These are phyloP conservation scores for Gomphus sp. DNA, from an alignment of 1,284 basidiomycete species.

Conservation along the genomic window DNA sequence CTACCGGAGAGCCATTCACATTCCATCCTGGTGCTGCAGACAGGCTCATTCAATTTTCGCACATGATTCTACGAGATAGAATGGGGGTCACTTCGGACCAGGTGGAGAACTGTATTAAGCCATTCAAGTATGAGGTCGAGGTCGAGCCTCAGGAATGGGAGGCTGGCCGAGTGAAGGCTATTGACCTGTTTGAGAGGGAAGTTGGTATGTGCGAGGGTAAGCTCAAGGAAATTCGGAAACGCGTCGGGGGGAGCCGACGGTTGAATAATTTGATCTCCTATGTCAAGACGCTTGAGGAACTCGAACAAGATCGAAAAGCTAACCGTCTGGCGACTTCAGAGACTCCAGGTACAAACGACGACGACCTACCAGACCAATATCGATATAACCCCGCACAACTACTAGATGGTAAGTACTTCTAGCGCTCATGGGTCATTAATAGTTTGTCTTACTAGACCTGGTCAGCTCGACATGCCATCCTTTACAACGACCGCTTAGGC, in stretches of 20 bases:
- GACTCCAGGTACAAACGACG: conserved; percentile 32
- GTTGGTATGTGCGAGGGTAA: conserved; percentile 79
- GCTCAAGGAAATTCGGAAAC: conserved; percentile 75
- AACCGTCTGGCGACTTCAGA: conserved; percentile 29
- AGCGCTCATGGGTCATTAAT: background rate
- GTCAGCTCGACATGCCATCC: conserved; percentile 83
- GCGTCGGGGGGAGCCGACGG: conserved; percentile 79
- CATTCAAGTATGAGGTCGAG: conserved; percentile 95
- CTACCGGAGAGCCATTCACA: conserved; percentile 83
- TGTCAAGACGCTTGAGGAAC: conserved; percentile 77
- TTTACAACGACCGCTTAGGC: conserved; percentile 74
- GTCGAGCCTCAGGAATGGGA: conserved; percentile 92
- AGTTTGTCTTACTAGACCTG: conserved; percentile 6
- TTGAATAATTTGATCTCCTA: conserved; percentile 75
- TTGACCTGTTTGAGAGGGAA: conserved; percentile 81
- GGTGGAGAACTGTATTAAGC: conserved; percentile 99
- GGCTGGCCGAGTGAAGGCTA: conserved; percentile 63
- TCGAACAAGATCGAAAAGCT: conserved; percentile 60
- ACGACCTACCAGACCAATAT: conserved; percentile 47
- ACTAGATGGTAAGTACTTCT: conserved; percentile 61
- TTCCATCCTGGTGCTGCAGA: conserved; percentile 85
- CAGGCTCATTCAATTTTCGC: conserved; percentile 85
- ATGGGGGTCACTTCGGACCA: conserved; percentile 93
- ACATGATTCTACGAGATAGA: conserved; percentile 86
- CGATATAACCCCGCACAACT: conserved; percentile 87